These are phyloP conservation scores for Opeltia flavorubescens DNA, from an alignment of 495 filamentous ascomycete genomes.

Conservation along the genomic window DNA sequence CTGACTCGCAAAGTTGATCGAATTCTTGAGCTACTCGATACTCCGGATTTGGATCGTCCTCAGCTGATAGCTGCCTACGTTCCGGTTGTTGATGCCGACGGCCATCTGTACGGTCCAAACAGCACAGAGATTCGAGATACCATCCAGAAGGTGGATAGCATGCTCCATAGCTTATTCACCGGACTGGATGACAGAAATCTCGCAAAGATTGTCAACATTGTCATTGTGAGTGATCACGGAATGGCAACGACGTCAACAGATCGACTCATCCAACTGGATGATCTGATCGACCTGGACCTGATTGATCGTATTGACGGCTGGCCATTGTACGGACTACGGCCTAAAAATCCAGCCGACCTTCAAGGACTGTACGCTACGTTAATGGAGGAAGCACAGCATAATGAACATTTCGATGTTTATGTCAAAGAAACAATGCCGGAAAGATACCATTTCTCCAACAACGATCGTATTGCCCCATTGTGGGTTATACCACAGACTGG, in stretches of 20 bases:
- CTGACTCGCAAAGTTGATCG: slow-evolving; percentile 62
- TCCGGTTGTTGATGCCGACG: slow-evolving; percentile 74
- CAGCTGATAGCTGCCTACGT: slow-evolving; percentile 92
- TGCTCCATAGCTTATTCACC: slow-evolving; percentile 61
- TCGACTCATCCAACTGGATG: slow-evolving; percentile 86
- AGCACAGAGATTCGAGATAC: slow-evolving; percentile 72
- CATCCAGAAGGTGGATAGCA: slow-evolving; percentile 60
- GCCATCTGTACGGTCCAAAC: slow-evolving; percentile 83
- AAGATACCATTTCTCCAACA: slow-evolving; percentile 35
- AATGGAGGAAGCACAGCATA: slow-evolving; percentile 30
- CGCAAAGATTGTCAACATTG: slow-evolving; percentile 81
- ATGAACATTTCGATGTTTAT: slow-evolving; percentile 55
- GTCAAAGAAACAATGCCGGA: slow-evolving; percentile 33
- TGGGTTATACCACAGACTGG: slow-evolving; percentile 40
- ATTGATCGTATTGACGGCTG: slow-evolving; percentile 85
- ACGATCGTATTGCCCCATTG: slow-evolving; percentile 36
- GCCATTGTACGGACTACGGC: slow-evolving; percentile 76
- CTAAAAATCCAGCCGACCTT: slow-evolving; percentile 26
- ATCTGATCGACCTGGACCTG: slow-evolving; percentile 58
- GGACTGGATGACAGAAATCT: slow-evolving; percentile 73
- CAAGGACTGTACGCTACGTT: slow-evolving; percentile 23
- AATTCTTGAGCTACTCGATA: slow-evolving; percentile 66
- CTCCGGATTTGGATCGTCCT: slow-evolving; percentile 52
- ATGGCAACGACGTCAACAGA: slow-evolving; percentile 83
- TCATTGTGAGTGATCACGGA: slow-evolving; percentile 95